Base-by-base conservation (phyloP, 2,329 filamentous ascomycete species). In the Diplocarpon mali region DNA sequence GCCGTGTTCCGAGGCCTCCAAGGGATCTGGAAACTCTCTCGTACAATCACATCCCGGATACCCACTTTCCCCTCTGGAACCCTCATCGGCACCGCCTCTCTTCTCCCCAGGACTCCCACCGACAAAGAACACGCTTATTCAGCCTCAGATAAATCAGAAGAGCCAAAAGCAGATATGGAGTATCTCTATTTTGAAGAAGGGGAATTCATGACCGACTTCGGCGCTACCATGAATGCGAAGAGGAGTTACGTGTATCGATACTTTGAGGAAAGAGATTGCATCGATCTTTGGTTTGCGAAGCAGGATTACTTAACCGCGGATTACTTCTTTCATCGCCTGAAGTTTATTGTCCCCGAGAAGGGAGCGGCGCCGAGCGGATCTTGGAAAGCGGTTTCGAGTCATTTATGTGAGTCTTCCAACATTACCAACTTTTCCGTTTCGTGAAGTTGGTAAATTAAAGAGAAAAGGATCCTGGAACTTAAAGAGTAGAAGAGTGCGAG, bases 241-340 rank as follows among this genome's bases (percentile, higher is more conserved):
- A 38, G 56, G 35, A 57, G 83, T 10, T 89, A 89, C 55, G 69
- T 85, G 1, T 88, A 83, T 69, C 74, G 83, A 0, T 88, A 87
- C 55, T 68, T 76, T 36, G 78, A 81, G 51, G 54, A 44, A 46
- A 9, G 57, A 1, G 82, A 87, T 55, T 62, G 61, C 24, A 65
- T 89, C 16, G 83, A 76, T 48, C 78, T 83, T 1, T 89, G 83
- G 83, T 88, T 88, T 54, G 77, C 77, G 32, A 77, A 78, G 51
- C 69, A 73, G 1, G 78, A 85, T 51, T 63, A 69, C 13, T 67
- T 68, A 44, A 70, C 70, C 12, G 78, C 80, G 0, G 83, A 87
- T 57, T 83, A 87, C 51, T 65, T 88, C 15, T 90, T 89, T 61
- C 83, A 88, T 55, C 73, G 80, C 50, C 65, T 88, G n/a, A 72